Base-by-base conservation (phyloP, 2,329 filamentous ascomycete species). In the Daldinia eschscholtzii region DNA sequence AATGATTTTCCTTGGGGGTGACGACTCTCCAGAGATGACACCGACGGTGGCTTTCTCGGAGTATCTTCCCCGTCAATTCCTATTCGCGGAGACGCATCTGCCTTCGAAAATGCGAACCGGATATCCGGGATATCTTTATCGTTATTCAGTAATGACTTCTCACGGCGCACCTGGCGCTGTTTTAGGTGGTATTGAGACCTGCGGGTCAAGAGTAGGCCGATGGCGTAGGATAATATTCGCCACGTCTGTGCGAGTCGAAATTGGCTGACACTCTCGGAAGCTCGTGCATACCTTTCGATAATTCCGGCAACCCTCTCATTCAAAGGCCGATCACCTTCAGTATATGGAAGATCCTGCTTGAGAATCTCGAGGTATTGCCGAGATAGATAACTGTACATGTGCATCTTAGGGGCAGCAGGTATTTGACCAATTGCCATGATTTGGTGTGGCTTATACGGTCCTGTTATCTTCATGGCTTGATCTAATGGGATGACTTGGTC, bases 221-320 rank as follows among this genome's bases (percentile, higher is more conserved):
- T 84, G 9, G 85, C 85, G 73, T 87, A 89, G 0, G 85, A 84
- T 20, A 91, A 75, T 12, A 90, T 83, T 33, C 88, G 85, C 89
- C 89, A 91, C 0, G 88, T 89, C 74, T 91, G 89, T 4, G 89
- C 87, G 0, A 91, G 81, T 0, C 89, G 84, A 74, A 87, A 91
- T 55, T 87, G 81, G 35, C 83, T 84, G 20, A 86, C 84, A 2
- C 79, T 80, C 70, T 90, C 87, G 1, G 89, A 87, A n/a, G 86
- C 84, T 26, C 78, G 80, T 2, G 88, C 88, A 72, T 86, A 91
- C 39, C 83, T 80, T 68, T 89, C 86, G 67, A 90, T 80, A 7
- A 89, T 88, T 1, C 72, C 67, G 0, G 76, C 75, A 1, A 90
- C 80, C n/a, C 87, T 80, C 9, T 85, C 79, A 3, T 82, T 80